Percentiles rank a stretch among this genome's conserved stretches.
Conservation (phyloP, 805 yeast genomes). For the Metschnikowia sp. region DNA sequence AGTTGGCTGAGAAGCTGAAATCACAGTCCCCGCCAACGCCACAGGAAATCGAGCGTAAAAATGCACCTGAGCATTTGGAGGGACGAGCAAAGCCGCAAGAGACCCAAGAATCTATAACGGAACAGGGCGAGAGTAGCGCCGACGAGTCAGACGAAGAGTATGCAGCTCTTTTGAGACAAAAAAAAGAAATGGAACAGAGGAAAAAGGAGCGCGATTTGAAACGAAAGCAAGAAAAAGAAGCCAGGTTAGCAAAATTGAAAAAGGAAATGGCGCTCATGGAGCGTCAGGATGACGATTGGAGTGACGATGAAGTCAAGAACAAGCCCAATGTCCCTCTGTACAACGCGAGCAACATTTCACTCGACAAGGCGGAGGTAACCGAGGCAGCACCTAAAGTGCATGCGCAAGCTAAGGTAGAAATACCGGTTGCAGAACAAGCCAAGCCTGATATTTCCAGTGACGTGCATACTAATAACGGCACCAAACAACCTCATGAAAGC, state of each 20-base stretch:
- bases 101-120: constrained; percentile 12
- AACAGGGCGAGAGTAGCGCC: constrained; percentile 21
- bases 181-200: constrained; percentile 42
- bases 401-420: too few species aligned
- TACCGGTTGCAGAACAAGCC: too few species aligned
- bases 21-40: background rate
- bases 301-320: constrained; percentile 30
- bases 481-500: constrained; percentile 20
- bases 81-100: background rate
- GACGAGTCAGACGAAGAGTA: constrained; percentile 47
- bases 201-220: constrained; percentile 43
- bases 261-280: constrained; percentile 51
- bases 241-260: constrained; percentile 53
- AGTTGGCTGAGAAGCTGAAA: constrained; percentile 16
- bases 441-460: too few species aligned
- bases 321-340: constrained; percentile 18
- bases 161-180: constrained; percentile 45
- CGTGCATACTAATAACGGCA: background rate
- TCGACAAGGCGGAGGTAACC: background rate
- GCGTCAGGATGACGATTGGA: constrained; percentile 19
- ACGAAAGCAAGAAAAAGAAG: constrained; percentile 58
- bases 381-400: background rate
- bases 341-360: constrained; percentile 7
- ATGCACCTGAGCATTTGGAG: background rate
- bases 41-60: background rate